Conservation (phyloP, 495 filamentous ascomycete species). For the Neurospora sublineolata region DNA sequence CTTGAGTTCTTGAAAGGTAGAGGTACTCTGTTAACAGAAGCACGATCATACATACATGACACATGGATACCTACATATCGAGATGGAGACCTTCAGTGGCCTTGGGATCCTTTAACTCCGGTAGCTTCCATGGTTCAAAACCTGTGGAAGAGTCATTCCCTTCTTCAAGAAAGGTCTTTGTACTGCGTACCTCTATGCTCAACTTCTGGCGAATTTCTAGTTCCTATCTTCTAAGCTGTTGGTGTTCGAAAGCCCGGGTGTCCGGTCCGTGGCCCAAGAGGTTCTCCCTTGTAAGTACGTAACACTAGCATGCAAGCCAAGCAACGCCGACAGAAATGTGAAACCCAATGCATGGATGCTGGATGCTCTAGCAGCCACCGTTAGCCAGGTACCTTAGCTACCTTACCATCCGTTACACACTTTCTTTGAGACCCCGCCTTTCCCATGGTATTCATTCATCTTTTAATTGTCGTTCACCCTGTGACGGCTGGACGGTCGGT, state of each 20-base stretch:
- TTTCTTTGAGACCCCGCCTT: background rate
- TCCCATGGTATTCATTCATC: background rate
- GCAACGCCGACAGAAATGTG: background rate
- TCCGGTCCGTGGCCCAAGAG: background rate
- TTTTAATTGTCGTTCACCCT: background rate
- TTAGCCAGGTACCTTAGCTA: background rate
- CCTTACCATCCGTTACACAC: background rate
- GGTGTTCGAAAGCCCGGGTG: background rate
- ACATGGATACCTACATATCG: background rate
- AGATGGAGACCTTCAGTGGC: background rate
- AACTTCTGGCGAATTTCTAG: background rate
- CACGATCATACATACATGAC: background rate
- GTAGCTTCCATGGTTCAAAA: background rate
- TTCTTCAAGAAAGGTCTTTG: background rate
- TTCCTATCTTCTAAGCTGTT: background rate
- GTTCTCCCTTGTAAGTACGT: background rate
- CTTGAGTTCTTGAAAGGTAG: background rate
- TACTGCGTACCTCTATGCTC: background rate
- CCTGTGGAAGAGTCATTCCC: background rate
- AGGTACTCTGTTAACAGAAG: background rate
- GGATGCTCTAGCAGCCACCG: background rate
- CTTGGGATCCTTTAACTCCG: background rate
- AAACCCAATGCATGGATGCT: background rate
- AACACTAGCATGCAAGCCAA: background rate
- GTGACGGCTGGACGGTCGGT: background rate